A percentile compares a stretch with the other conserved stretches of the same genome.
phyloP scores from a whole-genome alignment of 2,329 filamentous ascomycete genomes.

The Phoma sp. region DNA sequence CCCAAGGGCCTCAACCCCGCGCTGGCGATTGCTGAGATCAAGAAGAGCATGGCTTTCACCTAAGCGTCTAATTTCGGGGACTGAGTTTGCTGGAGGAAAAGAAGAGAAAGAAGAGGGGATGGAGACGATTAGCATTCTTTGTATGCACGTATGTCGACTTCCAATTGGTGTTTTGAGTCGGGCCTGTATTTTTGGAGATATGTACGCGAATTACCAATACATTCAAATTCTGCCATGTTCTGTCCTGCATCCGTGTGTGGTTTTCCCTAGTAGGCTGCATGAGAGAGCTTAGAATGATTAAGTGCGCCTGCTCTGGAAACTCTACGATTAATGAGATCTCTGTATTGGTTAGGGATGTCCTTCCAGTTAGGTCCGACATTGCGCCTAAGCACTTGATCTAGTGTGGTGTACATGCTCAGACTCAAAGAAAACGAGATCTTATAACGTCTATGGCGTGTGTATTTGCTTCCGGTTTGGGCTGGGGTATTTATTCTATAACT shows the following conservation, averaged over 20 bases:
- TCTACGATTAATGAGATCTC: too few species aligned
- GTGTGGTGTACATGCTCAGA: too few species aligned
- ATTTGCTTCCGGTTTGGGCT: not conserved
- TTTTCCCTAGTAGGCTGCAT: too few species aligned
- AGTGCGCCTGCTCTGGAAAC: too few species aligned
- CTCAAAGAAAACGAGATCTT: too few species aligned
- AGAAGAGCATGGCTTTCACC: conserved; percentile 85
- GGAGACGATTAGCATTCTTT: conserved; percentile 14
- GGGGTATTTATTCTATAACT: conserved; percentile 8
- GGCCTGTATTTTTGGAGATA: conserved; percentile 27
- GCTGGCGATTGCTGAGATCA: conserved; percentile 94
- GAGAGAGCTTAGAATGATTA: too few species aligned
- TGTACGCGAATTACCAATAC: conserved; percentile 26
- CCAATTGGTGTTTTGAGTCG: conserved; percentile 17
- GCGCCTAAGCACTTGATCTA: too few species aligned
- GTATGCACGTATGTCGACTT: conserved; percentile 22
- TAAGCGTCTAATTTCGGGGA: conserved; percentile 16
- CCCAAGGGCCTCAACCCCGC: conserved; percentile 98
- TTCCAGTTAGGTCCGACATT: too few species aligned
- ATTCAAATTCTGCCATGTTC: conserved; percentile 17
- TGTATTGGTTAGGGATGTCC: too few species aligned
- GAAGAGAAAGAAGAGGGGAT: not conserved
- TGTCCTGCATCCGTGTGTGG: too few species aligned
- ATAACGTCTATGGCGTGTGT: not conserved
- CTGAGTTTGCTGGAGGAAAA: not conserved